These are phyloP conservation scores for Passiflora organensis DNA, from an alignment of 345 rosid species.

Conservation along the genomic window DNA sequence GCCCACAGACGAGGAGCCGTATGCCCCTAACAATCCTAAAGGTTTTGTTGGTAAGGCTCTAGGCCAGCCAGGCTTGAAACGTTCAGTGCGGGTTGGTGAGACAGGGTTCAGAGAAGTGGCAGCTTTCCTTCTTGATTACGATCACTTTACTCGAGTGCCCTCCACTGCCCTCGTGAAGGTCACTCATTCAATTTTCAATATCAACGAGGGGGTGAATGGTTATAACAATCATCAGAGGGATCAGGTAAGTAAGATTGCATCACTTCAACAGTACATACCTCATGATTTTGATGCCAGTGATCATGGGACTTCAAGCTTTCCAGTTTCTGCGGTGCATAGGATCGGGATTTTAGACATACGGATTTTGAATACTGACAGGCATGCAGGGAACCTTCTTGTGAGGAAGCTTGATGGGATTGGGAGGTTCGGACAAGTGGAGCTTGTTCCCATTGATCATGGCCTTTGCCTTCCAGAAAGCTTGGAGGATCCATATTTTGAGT, in stretches of 20 bases:
- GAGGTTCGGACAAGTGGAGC: constrained; percentile 30
- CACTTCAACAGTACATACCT: constrained; percentile 37
- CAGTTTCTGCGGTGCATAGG: constrained; percentile 35
- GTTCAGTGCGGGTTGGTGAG: constrained; percentile 42
- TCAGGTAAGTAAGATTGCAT: constrained; percentile 43
- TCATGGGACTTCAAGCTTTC: constrained; percentile 44
- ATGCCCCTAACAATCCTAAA: constrained; percentile 43
- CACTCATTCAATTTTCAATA: constrained; percentile 34
- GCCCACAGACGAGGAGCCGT: constrained; percentile 47
- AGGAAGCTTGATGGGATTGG: constrained; percentile 33
- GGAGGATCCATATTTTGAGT: constrained; percentile 47
- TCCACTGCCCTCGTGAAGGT: constrained; percentile 41
- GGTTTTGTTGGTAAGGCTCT: constrained; percentile 41
- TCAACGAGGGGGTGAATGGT: constrained; percentile 28
- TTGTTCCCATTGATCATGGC: constrained; percentile 45
- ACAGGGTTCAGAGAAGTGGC: constrained; percentile 44
- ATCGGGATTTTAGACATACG: constrained; percentile 39
- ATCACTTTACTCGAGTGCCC: constrained; percentile 42
- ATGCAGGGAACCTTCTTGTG: constrained; percentile 42
- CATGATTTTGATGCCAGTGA: constrained; percentile 52
- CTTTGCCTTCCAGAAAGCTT: constrained; percentile 43
- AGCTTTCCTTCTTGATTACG: constrained; percentile 40
- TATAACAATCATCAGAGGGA: constrained; percentile 10
- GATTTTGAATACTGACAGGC: constrained; percentile 37
- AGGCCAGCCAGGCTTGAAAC: constrained; percentile 43